A percentile compares a stretch with the other conserved stretches of the same genome.
Evolutionary conservation across 768 basidiomycete genomes (phyloP).

Genomic region (Amanita pallidorosea): DNA sequence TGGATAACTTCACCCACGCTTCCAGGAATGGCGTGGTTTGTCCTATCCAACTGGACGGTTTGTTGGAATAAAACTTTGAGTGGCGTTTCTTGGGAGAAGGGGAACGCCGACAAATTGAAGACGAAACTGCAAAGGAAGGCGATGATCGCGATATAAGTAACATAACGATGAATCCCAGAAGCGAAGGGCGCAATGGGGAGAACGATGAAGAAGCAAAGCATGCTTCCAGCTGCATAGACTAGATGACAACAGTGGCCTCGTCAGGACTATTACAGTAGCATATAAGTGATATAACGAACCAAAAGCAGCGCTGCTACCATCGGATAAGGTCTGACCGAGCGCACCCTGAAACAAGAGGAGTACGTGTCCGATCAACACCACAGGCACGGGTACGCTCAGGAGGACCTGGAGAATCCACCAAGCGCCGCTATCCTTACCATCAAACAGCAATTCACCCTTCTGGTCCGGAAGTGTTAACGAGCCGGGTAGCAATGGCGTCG

Average conservation of each 20-base stretch:
- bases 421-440: slow-evolving; percentile 11
- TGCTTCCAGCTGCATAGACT: slow-evolving; percentile 42
- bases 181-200: slow-evolving; percentile 58
- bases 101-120: slow-evolving; percentile 39
- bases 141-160: slow-evolving; percentile 20
- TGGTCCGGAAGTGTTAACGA: slow-evolving; percentile 7
- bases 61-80: slow-evolving; percentile 70
- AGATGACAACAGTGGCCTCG: not conserved
- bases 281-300: slow-evolving; percentile 27
- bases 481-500: slow-evolving; percentile 3
- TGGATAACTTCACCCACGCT: slow-evolving; percentile 15
- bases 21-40: slow-evolving; percentile 11
- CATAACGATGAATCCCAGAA: slow-evolving; percentile 29
- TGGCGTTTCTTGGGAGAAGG: slow-evolving; percentile 51
- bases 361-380: slow-evolving; percentile 18
- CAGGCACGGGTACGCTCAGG: slow-evolving; percentile 16
- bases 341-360: slow-evolving; percentile 16
- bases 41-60: slow-evolving; percentile 31
- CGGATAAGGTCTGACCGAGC: slow-evolving; percentile 18
- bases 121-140: slow-evolving; percentile 32
- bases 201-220: slow-evolving; percentile 39
- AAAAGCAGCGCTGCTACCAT: slow-evolving; percentile 21
- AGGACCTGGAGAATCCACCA: slow-evolving; percentile 22
- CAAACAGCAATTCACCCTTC: slow-evolving; percentile 10
- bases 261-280: not conserved